Evolutionary conservation across 345 rosid species (phyloP).

Genomic region (Carallia brachiata): DNA sequence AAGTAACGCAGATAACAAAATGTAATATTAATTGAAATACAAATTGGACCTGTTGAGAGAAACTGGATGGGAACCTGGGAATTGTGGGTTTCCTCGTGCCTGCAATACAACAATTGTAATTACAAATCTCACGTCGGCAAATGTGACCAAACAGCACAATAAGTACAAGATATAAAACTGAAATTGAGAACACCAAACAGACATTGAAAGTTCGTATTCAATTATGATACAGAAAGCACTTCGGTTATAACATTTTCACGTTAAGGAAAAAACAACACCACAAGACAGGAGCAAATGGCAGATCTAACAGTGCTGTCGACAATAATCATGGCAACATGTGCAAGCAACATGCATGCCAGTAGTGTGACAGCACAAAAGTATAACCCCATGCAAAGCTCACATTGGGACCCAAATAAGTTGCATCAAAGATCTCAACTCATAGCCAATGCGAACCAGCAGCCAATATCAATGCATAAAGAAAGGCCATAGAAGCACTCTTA

Average conservation of each 20-base stretch:
- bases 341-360: too few species aligned
- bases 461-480: background rate
- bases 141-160: constrained; percentile 9
- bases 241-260: too few species aligned
- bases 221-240: background rate
- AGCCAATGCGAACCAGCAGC: too few species aligned
- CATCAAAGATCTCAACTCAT: too few species aligned
- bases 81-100: constrained; percentile 64
- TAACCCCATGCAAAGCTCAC: too few species aligned
- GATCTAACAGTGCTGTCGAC: too few species aligned
- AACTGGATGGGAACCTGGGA: constrained; percentile 90
- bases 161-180: background rate
- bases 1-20: background rate
- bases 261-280: too few species aligned
- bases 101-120: constrained; percentile 29
- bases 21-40: background rate
- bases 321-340: too few species aligned
- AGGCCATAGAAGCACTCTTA: constrained; percentile 27
- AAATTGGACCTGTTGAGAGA: constrained; percentile 64
- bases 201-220: background rate
- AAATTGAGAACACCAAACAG: background rate
- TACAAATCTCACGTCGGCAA: background rate
- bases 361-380: too few species aligned
- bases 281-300: too few species aligned
- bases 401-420: too few species aligned